A percentile compares a stretch with the other conserved stretches of the same genome.
Evolutionary conservation across 192 early-diverging fungal species (phyloP).

Genomic region (Irineochytrium annulatum): DNA sequence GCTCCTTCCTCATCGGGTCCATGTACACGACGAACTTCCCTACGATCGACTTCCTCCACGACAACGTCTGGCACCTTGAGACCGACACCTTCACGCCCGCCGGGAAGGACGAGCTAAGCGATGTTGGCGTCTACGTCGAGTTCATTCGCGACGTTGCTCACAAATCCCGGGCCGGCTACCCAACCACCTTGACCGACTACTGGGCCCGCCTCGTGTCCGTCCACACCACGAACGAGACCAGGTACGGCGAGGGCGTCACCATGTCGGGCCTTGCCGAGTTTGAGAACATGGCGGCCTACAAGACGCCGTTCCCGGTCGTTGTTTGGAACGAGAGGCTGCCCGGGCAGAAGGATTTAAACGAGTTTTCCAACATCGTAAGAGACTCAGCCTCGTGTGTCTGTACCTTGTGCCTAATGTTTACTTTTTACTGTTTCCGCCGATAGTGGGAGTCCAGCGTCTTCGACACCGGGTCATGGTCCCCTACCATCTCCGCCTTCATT

Average conservation of each 20-base stretch:
- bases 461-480: conserved; percentile 17
- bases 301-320: neutral
- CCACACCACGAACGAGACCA: conserved; percentile 7
- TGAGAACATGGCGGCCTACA: neutral
- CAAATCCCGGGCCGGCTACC: conserved; percentile 16
- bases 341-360: neutral
- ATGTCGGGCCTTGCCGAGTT: neutral
- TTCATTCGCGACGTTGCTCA: conserved; percentile 5
- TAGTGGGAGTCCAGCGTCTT: conserved; percentile 22
- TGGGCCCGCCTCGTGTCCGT: conserved; percentile 16
- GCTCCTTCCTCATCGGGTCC: conserved; percentile 24
- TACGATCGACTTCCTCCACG: neutral
- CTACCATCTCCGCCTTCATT: conserved; percentile 12
- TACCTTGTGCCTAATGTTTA: neutral
- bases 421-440: neutral
- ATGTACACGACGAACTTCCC: conserved; percentile 17
- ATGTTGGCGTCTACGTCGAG: conserved; percentile 2
- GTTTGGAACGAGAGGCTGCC: neutral
- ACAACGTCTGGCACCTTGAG: conserved; percentile 5
- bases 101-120: neutral
- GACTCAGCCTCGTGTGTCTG: neutral
- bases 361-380: neutral
- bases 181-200: conserved; percentile 17
- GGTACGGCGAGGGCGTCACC: neutral
- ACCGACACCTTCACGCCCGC: conserved; percentile 7